Evolutionary conservation across 2,329 filamentous ascomycete genomes (phyloP), one percentile per base, ranked within the genome.

Genomic region (Aspergillus fumigatiaffinis): DNA sequence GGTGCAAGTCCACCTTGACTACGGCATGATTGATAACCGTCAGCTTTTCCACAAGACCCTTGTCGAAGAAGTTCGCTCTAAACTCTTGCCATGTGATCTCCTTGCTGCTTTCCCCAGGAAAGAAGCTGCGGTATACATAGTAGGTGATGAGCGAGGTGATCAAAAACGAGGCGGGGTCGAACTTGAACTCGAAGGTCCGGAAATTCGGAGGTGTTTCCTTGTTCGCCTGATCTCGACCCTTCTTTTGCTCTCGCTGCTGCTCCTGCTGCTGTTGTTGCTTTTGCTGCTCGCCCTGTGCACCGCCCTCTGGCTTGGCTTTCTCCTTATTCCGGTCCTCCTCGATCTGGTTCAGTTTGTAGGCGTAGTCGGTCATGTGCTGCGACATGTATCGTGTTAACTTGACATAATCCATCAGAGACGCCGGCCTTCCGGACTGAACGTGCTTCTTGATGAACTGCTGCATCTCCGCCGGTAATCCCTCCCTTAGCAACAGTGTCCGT

Each of bases 51-150:
- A 99, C 92, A 25, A 99, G 82, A 7, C 94, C 94, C 80, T 96
- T 97, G 77, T 97, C 92, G 59, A 99, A 81, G 81, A 96, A 97
- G 32, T 91, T 94, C 66, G 86, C 92, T 61, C 90, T 83, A 77
- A 99, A 91, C 77, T 99, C 94, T 77, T 99, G 92, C 91, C 92
- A 99, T 55, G 94, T 97, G 58, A 99, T 97, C 71, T 99, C 93
- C 68, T 86, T 81, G 55, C 79, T 81, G 60, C 80, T 82, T 61
- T 89, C 87, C 21, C 83, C 82, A 3, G 87, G 87, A 57, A 91
- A 82, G 56, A 93, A 77, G 62, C 84, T 80, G 55, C 82, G 79
- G 73, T 86, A 88, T 50, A 87, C 71, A 55, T 89, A 78, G 69
- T 86, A 89, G 10, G 84, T 77, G 35, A 87, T 74, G 64, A 90